Base-by-base conservation (phyloP, 306 rosid genomes). In the Vigna reflexopilosa region DNA sequence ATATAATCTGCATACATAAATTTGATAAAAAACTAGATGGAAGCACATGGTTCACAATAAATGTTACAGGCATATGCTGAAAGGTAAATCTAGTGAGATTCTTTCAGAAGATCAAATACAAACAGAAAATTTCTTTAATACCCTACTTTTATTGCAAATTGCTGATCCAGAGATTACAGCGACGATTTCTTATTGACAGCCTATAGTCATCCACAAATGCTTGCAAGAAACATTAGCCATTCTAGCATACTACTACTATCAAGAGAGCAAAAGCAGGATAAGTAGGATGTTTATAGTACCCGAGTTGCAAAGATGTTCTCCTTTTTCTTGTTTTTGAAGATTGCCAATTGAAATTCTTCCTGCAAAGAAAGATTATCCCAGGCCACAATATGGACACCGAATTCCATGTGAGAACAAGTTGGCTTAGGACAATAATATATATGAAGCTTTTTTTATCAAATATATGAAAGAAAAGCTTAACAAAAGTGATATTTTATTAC, bases 341-440 rank as follows among this genome's bases (percentile, higher is more conserved):
- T 89, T 56, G 99, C 99, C 91, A 95, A 52, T 80, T 86, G 95
- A 86, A 95, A 95, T 81, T 95, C 99, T 84, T 95, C 99, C 99
- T 95, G 96, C 85, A 86, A 76, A 86, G 70, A 66, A 50, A 81
- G 79, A 75, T 52, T 26, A 78, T 40, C 56, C 34, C 17, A 65
- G 8, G 47, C 67, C 72, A 81, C 22, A 78, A 77, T 61, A 19
- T 24, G 79, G 44, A n/a, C 59, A 34, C 26, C 12, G 22, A 77
- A 36, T 57, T 75, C 47, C 45, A 67, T 4, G 49, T 12, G 52
- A 70, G 64, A 56, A 26, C 34, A 44, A 40, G 20, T 66, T 47
- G 36, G 13, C 69, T 50, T 61, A 20, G 44, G 49, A 47, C 34
- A 28, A 56, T 36, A 34, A 49, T 19, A 44, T 20, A n/a, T 40